Base-by-base conservation (phyloP, 2,329 filamentous ascomycete genomes). In the Cytospora schulzeri region DNA sequence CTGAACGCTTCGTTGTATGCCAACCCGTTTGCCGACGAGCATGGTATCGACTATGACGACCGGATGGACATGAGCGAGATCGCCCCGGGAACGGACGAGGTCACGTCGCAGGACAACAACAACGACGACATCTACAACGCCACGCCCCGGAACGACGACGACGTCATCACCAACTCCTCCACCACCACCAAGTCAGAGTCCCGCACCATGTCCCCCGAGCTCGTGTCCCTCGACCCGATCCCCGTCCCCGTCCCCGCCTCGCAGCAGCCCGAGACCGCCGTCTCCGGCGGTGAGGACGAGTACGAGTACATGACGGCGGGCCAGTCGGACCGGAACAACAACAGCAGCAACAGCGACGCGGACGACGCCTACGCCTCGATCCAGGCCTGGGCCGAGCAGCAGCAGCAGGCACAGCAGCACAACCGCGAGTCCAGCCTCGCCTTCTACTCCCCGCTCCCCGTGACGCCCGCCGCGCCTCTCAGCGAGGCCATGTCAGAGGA, bases 361-460 rank as follows among this genome's bases (percentile, higher is more conserved):
- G 72, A 77, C 17, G 80, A 83, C 17, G 81, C 83, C 1, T 88
- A 83, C 70, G 82, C 83, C 54, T 86, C 85, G 1, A 88, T 89
- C 68, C 85, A 89, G 71, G 87, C 86, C 0, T 89, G 87, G 86
- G 86, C 86, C 1, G 81, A 86, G 68, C 76, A 80, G 64, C 83
- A 82, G 5, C 68, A 69, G 11, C 60, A 62, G 41, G 60, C 52
- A 1, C 60, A 62, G 41, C 33, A 26, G 50, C 38, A 62, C 52
- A 62, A 62, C 41, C 60, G 50, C 3, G 70, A 68, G 55, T 62
- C 64, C 28, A 77, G 77, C 70, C 75, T 77, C 12, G 80, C 81
- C 70, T 88, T 88, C 70, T 88, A 88, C 77, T 88, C 85, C 7
- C 85, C 86, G 5, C 79, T 88, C 26, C 85, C 85, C 15, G 78